Evolutionary conservation across 192 early-diverging fungal genomes (phyloP), one percentile per base, ranked within the genome.

Genomic region (Coemansia sp.): DNA sequence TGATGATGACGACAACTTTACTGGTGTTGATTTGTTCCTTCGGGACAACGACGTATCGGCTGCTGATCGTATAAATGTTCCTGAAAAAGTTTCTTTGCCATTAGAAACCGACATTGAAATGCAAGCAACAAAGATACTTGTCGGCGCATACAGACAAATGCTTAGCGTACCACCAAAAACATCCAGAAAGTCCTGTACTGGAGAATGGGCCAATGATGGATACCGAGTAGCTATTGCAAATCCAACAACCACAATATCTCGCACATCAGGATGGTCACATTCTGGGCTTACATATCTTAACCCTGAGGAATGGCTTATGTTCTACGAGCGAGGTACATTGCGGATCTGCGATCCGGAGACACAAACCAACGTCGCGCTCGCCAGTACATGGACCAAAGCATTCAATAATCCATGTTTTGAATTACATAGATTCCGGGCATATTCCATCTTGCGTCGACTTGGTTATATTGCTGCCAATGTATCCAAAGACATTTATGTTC

Each of bases 231-330:
- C 22, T 0, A 69, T 80, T 13, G 52, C 63, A n/a, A 71, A 52
- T 15, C 78, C 78, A 0, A 61, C 72, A 5, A 55, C 76, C 16
- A 56, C 52, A 0, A 70, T 81, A 22, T 52, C 78, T 10, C 66
- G 71, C 13, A 73, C 74, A 18, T 60, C 60, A 11, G 78, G 78
- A 0, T 45, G 32, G 8, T 6, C 73, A n/a, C 32, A 7, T n/a
- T 42, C 22, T 0, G 74, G 71, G 6, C 37, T 51, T 15, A 59
- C 66, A 6, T 22, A 65, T 36, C 62, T 81, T 18, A 37, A 70
- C 41, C 73, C 73, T 5, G 78, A 81, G 18, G 78, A 81, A 41
- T 81, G 73, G 69, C 47, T 81, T 40, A 18, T 73, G 46, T 76
- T 70, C 41, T 51, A 43, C 26, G 73, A 81, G 74, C 73, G 74